Percentiles rank a stretch among this genome's conserved stretches.
These are phyloP conservation scores for Brassica juncea DNA, from an alignment of 345 rosid species.

Conservation along the genomic window DNA sequence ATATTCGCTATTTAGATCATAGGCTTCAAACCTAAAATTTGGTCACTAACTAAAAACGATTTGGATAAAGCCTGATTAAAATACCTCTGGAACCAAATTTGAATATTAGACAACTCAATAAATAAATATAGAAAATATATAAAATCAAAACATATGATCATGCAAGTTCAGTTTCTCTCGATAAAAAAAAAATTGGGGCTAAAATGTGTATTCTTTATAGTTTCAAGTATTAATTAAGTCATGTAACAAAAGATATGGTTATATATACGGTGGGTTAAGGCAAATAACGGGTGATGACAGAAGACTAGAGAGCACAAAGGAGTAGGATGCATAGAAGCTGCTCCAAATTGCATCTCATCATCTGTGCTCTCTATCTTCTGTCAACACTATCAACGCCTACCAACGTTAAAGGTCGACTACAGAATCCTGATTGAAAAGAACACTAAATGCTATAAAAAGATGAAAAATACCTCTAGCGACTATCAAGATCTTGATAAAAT, in stretches of 20 bases:
- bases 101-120: not conserved
- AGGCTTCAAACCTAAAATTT: constrained; percentile 1
- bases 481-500: not conserved
- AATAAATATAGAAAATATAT: not conserved
- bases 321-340: constrained; percentile 47
- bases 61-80: not conserved
- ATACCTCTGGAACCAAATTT: not conserved
- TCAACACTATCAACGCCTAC: constrained; percentile 55
- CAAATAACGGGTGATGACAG: constrained; percentile 71
- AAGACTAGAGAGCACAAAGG: constrained; percentile 82
- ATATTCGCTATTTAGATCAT: not conserved
- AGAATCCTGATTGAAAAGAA: not conserved
- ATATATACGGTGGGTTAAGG: constrained; percentile 4
- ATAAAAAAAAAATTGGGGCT: not conserved
- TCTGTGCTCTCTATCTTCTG: constrained; percentile 96
- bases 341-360: constrained; percentile 38
- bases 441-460: not conserved
- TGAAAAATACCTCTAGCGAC: not conserved
- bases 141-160: not conserved
- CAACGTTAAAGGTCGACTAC: not conserved
- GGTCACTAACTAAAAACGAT: not conserved
- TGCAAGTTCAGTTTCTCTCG: not conserved
- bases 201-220: not conserved
- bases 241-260: not conserved
- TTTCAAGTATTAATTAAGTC: not conserved